phyloP scores from a whole-genome alignment of 495 filamentous ascomycete genomes.

The Bacidia rubella region DNA sequence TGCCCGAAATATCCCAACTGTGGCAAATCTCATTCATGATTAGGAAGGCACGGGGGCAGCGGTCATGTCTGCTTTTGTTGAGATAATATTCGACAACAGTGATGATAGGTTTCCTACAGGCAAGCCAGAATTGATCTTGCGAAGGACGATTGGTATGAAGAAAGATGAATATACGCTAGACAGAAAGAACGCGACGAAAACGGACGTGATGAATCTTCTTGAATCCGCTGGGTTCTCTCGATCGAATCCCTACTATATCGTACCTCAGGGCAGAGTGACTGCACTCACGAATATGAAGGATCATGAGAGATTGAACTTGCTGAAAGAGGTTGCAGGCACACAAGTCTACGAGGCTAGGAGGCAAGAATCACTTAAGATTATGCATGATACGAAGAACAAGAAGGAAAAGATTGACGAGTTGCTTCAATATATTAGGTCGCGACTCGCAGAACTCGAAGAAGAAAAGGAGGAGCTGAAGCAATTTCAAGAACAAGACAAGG shows the following conservation, averaged over 20 bases:
- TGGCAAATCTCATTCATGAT: not conserved
- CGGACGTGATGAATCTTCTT: slow-evolving; percentile 88
- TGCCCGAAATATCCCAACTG: not conserved
- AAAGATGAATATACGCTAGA: slow-evolving; percentile 98
- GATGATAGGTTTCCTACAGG: slow-evolving; percentile 94
- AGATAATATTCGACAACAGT: slow-evolving; percentile 96
- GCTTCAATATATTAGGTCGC: slow-evolving; percentile 78
- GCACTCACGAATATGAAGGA: slow-evolving; percentile 98
- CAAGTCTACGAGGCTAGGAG: slow-evolving; percentile 90
- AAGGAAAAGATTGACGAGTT: slow-evolving; percentile 86
- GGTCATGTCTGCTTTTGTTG: slow-evolving; percentile 97
- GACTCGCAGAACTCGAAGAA: slow-evolving; percentile 80
- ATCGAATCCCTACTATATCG: slow-evolving; percentile 98
- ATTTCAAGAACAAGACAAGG: slow-evolving; percentile 89
- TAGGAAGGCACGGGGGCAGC: slow-evolving; percentile 91
- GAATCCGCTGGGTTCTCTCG: slow-evolving; percentile 94
- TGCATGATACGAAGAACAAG: slow-evolving; percentile 92
- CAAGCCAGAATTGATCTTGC: slow-evolving; percentile 74
- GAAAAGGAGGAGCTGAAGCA: slow-evolving; percentile 90
- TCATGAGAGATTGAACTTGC: slow-evolving; percentile 65
- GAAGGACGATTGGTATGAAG: slow-evolving; percentile 90
- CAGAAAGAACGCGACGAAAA: slow-evolving; percentile 86
- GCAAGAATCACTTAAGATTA: slow-evolving; percentile 85
- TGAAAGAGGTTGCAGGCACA: slow-evolving; percentile 96
- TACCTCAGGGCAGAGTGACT: slow-evolving; percentile 92